These are phyloP conservation scores for Oehlia diaphana DNA, from an alignment of 192 early-diverging fungal genomes.

Conservation along the genomic window DNA sequence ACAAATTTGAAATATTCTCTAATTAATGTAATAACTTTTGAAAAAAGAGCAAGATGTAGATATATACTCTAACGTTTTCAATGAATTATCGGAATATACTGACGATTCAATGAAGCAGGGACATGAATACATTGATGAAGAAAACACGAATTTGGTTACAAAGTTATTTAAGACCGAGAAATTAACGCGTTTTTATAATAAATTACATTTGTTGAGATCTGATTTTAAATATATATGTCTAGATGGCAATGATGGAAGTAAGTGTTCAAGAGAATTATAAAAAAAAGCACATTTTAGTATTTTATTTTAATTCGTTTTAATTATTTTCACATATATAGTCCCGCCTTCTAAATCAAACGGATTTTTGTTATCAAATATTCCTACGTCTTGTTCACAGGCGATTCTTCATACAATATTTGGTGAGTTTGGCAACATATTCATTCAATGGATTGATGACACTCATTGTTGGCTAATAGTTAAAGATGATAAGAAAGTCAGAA, in stretches of 20 bases:
- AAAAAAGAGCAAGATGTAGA: not conserved
- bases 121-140: not conserved
- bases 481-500: conserved; percentile 21
- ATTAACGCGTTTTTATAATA: conserved; percentile 50
- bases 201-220: conserved; percentile 67
- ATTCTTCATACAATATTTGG: conserved; percentile 19
- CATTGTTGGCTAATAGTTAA: conserved; percentile 30
- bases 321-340: not conserved
- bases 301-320: not conserved
- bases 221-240: conserved; percentile 63
- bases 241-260: conserved; percentile 44
- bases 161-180: conserved; percentile 18
- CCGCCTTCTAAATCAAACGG: conserved; percentile 16
- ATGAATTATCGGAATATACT: not conserved
- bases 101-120: conserved; percentile 7
- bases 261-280: not conserved
- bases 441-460: conserved; percentile 27
- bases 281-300: not conserved
- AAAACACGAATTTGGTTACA: not conserved
- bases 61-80: not conserved
- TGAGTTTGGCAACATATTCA: conserved; percentile 22
- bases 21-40: not conserved
- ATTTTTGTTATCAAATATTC: conserved; percentile 30
- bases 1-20: not conserved
- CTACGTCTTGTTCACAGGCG: not conserved